A percentile compares a stretch with the other conserved stretches of the same genome.
Conservation (phyloP, 2,329 filamentous ascomycete species). For the Teratosphaeria zuluensis region DNA sequence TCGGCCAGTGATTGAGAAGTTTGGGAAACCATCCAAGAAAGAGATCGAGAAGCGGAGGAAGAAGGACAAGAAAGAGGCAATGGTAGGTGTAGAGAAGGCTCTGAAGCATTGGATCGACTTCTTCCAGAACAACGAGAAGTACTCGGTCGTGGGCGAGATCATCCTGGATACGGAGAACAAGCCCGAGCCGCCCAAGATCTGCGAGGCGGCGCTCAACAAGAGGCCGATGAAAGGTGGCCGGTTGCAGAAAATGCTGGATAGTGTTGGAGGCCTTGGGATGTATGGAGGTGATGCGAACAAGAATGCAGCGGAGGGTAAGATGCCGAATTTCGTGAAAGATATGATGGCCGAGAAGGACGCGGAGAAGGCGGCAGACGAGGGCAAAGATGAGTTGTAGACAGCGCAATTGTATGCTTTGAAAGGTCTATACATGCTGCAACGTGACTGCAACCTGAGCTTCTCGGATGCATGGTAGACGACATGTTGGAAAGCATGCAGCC, state of each 20-base stretch:
- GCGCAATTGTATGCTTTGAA: no score
- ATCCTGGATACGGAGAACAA: slow-evolving; percentile 11
- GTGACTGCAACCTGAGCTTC: neutral
- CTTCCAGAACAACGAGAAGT: slow-evolving; percentile 17
- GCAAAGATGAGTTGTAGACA: neutral
- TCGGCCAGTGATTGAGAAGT: slow-evolving; percentile 17
- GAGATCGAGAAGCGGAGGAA: slow-evolving; percentile 12
- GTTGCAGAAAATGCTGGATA: neutral
- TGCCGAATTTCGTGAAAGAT: neutral
- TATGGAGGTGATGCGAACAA: neutral
- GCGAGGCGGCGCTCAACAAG: slow-evolving; percentile 21
- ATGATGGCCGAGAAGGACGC: neutral
- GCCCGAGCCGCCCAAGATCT: slow-evolving; percentile 15
- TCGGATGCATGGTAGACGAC: neutral
- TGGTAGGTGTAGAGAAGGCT: slow-evolving; percentile 50
- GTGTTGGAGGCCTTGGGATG: neutral
- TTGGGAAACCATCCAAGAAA: slow-evolving; percentile 10
- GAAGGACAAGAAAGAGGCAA: slow-evolving; percentile 39
- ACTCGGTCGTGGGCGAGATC: slow-evolving; percentile 16
- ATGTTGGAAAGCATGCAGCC: no score
- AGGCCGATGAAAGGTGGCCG: slow-evolving; percentile 20
- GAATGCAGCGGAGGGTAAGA: neutral
- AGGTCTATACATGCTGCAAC: no score
- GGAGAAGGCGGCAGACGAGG: neutral
- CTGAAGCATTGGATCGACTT: slow-evolving; percentile 54